Evolutionary conservation across 257 asterid genomes (phyloP), one percentile per base, ranked within the genome.

Genomic region (Cinchona pubescens): DNA sequence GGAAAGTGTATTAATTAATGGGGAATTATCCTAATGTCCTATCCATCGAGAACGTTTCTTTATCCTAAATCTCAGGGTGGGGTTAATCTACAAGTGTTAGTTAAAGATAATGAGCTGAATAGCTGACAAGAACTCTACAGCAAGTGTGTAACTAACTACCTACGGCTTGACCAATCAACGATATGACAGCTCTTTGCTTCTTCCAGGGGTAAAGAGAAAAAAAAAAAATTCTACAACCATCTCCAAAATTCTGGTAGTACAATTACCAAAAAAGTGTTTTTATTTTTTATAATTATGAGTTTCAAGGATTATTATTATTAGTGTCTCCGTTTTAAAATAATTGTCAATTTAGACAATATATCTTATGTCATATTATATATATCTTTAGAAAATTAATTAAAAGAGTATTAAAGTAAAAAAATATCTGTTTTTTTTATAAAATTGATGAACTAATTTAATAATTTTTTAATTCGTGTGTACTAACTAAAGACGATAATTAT

Each of bases 1-100:
- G 55, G 48, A 45, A 67, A 15, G 32, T 11, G 38, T 30, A 61
- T 72, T 82, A 80, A 74, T 69, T 79, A 71, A n/a, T n/a, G n/a
- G n/a, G n/a, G 2, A 27, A 69, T 86, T 77, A 79, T 78, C 84
- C 85, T 72, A 30, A 18, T 64, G 86, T 78, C 83, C 15, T 30
- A 81, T 70, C 76, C 76, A 3, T 82, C 76, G 23, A 75, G 74
- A 80, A 79, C 40, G 45, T 72, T 78, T 69, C 76, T 46, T 46
- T 30, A 34, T 53, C 13, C 63, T 64, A 27, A 73, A 10, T 14
- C 53, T 7, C 58, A 42, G 5, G 76, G 51, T 58, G 40, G 25
- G 15, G 23, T 53, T 71, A 42, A 62, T 59, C 53, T 40, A 5
- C 27, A 25, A 4, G n/a, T 67, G 14, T 11, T 18, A 23, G 5